Base-by-base conservation (phyloP, 768 basidiomycete species). In the Boletus subparvulus region DNA sequence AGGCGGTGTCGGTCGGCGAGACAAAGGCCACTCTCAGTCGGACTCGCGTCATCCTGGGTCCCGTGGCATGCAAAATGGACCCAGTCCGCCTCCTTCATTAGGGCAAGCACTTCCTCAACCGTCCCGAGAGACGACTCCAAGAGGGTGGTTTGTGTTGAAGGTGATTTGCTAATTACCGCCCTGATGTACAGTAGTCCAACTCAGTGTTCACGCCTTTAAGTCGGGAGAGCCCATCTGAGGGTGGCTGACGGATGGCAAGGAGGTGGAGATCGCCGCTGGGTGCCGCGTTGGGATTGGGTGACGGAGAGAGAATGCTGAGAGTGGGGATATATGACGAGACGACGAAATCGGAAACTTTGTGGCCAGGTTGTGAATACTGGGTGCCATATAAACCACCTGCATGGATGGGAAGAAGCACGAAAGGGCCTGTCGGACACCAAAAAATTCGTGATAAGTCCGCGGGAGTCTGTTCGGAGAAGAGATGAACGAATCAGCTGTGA, bases 141-240 rank as follows among this genome's bases (percentile, higher is more conserved):
- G 17, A 54, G 39, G 65, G 62, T 10, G 10, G 12, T 19, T 17
- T 16, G 13, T 4, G 30, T 8, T 33, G 28, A 32, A 14, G 7
- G n/a, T 11, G 7, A 1, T 5, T 12, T 19, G 11, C 24, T 16
- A 19, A 48, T 6, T 3, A 26, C 16, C 11, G 19, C 19, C 13
- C 5, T 39, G 28, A 16, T 71, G 67, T 43, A n/a, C n/a, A n/a
- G 69, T 69, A n/a, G n/a, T 40, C 69, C 70, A 47, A 60, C 62
- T 45, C 47, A 0, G 62, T 55, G 9, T 50, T 28, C 4, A 54
- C 26, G 14, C 44, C 52, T 19, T 50, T 53, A 16, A 66, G 42
- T 32, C 37, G 32, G 6, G 24, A 8, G 8, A 37, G 37, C 7
- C 37, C 12, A 9, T 40, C 26, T 39, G 56, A 41, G 2, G 8